A percentile compares a stretch with the other conserved stretches of the same genome.
Evolutionary conservation across 441 rosid species (phyloP).

Genomic region (Gossypium schwendimanii): DNA sequence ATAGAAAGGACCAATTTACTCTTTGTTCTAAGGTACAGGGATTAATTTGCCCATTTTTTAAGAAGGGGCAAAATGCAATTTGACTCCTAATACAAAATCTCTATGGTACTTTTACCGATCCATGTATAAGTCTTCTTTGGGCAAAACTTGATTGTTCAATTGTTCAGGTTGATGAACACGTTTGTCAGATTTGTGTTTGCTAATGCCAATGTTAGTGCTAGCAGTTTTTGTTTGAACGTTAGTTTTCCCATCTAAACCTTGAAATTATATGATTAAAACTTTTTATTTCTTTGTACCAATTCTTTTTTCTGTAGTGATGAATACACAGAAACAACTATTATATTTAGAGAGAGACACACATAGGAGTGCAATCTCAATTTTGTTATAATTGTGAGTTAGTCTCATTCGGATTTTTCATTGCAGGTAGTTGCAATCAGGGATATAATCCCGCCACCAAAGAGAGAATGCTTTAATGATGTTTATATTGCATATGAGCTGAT

Average conservation of each 20-base stretch:
- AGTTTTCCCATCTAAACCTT: background rate
- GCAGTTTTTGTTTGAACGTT: background rate
- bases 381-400: background rate
- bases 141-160: background rate
- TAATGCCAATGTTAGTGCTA: background rate
- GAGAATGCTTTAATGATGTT: slow-evolving; percentile 62
- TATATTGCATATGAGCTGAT: slow-evolving; percentile 78
- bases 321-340: background rate
- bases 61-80: too few relatives aligned
- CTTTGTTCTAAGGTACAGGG: too few relatives aligned
- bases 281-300: background rate
- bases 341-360: background rate
- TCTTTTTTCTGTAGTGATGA: background rate
- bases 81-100: too few relatives aligned
- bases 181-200: background rate
- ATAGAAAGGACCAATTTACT: too few relatives aligned
- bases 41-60: too few relatives aligned
- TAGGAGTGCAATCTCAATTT: background rate
- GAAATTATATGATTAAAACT: background rate
- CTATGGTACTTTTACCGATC: background rate
- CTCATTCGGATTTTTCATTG: slow-evolving; percentile 7
- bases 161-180: background rate
- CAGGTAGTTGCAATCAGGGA: slow-evolving; percentile 87
- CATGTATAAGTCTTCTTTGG: background rate
- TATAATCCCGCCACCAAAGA: slow-evolving; percentile 64